Evolutionary conservation across 2,329 filamentous ascomycete genomes (phyloP), one percentile per base, ranked within the genome.

Genomic region (Ceratocystis papillata): DNA sequence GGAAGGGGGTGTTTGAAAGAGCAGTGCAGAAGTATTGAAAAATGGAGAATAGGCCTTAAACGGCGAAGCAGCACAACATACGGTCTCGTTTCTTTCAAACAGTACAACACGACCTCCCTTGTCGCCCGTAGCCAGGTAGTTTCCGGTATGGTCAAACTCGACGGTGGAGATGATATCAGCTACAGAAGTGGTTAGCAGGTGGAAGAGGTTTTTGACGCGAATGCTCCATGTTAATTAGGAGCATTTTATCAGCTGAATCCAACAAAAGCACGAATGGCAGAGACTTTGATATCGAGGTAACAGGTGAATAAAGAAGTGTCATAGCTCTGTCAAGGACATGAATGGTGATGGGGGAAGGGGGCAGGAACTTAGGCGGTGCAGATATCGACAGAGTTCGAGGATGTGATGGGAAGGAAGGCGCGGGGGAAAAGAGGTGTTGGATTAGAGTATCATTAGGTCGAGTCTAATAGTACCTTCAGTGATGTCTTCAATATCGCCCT

Each of bases 401-500:
- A 60, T 8, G 30, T 20, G 28, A 64, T 44, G 48, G 12, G 48
- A 25, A 20, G 20, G 12, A 61, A 55, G 33, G 64, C 30, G 64
- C 37, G 57, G 55, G 28, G 57, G 44, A 22, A 25, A n/a, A 48
- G 69, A 60, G 25, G 45, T 22, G 50, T 15, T 12, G 30, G 6
- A 30, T 20, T 12, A 55, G 22, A 37, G 28, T 17, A 33, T 15
- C 28, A 30, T 59, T 59, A n/a, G 7, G 20, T 59, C 12, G 55
- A 30, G 55, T 7, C 30, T 8, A 61, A 69, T 70, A 77, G 73
- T 81, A 92, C 90, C 89, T 87, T 96, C 92, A 78, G 92, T 96
- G 76, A 96, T 96, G 77, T 96, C 92, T 78, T 97, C 94, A 71
- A 99, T 93, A 80, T 99, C 94, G 72, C 94, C 94, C 80, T 99